Evolutionary conservation across 768 basidiomycete species (phyloP), one percentile per base, ranked within the genome.

Genomic region (Mycena chlorophos): DNA sequence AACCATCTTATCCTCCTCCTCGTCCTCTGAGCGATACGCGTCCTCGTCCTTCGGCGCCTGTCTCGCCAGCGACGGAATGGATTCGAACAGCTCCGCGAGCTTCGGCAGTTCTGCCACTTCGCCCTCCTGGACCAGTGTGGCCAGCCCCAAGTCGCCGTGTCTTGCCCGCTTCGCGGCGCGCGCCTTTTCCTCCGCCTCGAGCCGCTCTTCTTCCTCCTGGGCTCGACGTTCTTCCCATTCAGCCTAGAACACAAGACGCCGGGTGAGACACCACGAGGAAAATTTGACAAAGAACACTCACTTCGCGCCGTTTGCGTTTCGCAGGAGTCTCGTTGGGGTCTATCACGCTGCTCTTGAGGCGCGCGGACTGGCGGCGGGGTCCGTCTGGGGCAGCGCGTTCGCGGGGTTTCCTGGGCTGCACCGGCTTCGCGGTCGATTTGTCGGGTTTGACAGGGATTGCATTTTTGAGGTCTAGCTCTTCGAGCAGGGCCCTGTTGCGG

Each of bases 401-500:
- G 12, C 69, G 67, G 58, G 82, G 79, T 38, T 78, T 76, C 64
- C 87, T 91, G 20, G 74, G 75, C 46, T 85, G 85, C 0, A 88
- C 73, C 2, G 89, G 87, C 56, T 88, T 89, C 3, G 81, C 81
- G 6, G 70, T 53, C 66, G 72, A 48, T 68, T 82, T 71, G 10
- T 77, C 67, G 10, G 83, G 64, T 19, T 78, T 76, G 6, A 89
- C 68, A 4, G 74, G 70, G 31, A 78, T 77, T 1, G 82, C 83
- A 61, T 81, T 80, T 63, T 82, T 79, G 28, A 90, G 75, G 17
- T 88, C 83, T 17, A 93, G 79, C 64, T 89, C 71, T 60, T 88
- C 84, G 31, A 94, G 76, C 8, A 92, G 74, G 3, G 83, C 86
- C 39, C 82, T 85, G 66, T 94, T 94, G 49, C 88, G 81, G 13